phyloP scores from a whole-genome alignment of 2,329 filamentous ascomycete genomes.

The Sclerotinia minor region DNA sequence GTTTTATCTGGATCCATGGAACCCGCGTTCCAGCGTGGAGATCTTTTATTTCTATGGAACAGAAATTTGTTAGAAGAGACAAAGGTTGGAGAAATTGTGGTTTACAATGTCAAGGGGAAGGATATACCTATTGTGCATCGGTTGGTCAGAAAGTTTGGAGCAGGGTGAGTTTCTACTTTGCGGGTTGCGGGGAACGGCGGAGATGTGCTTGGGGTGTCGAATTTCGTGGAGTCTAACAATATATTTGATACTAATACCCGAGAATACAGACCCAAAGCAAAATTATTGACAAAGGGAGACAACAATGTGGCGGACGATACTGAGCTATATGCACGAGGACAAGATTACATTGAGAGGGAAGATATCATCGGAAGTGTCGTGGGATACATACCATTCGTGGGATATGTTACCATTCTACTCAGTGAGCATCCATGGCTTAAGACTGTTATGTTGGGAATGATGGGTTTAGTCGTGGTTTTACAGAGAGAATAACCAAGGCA shows the following conservation, averaged over 20 bases:
- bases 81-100: constrained; percentile 70
- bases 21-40: constrained; percentile 60
- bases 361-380: constrained; percentile 94
- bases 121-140: constrained; percentile 97
- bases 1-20: constrained; percentile 63
- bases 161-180: constrained; percentile 48
- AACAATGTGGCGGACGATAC: constrained; percentile 95
- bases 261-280: constrained; percentile 52
- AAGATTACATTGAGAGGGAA: constrained; percentile 81
- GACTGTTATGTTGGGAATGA: constrained; percentile 88
- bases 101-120: constrained; percentile 78
- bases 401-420: constrained; percentile 94
- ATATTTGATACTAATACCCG: neutral
- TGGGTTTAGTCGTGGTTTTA: constrained; percentile 90
- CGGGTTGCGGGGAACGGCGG: neutral
- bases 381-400: constrained; percentile 90
- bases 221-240: too few relatives aligned
- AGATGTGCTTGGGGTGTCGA: neutral
- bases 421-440: constrained; percentile 97
- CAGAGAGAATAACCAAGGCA: constrained; percentile 69
- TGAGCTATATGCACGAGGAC: constrained; percentile 80
- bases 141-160: constrained; percentile 73
- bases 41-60: constrained; percentile 61
- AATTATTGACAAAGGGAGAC: constrained; percentile 94
- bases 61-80: constrained; percentile 55